phyloP scores from a whole-genome alignment of 805 yeast species.

The Starmerella bombicola region DNA sequence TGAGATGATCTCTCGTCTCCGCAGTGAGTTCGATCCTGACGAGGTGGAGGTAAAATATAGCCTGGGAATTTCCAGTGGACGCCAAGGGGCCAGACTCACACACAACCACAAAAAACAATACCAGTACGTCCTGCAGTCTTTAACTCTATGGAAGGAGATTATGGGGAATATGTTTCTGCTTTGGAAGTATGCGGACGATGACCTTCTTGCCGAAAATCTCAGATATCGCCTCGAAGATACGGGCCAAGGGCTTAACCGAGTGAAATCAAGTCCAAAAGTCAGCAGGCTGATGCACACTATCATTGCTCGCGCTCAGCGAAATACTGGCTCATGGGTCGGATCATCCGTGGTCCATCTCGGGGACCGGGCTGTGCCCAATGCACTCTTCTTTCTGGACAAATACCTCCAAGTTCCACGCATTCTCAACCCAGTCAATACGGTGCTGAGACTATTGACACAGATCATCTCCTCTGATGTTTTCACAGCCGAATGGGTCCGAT shows the following conservation, averaged over 20 bases:
- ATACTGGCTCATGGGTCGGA: slow-evolving; percentile 63
- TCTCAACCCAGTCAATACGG: slow-evolving; percentile 56
- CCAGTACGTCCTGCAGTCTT: slow-evolving; percentile 62
- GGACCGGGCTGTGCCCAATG: slow-evolving; percentile 75
- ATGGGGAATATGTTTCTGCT: slow-evolving; percentile 66
- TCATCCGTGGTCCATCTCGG: slow-evolving; percentile 71
- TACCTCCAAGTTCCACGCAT: slow-evolving; percentile 71
- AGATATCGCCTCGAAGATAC: slow-evolving; percentile 52
- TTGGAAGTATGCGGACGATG: slow-evolving; percentile 69
- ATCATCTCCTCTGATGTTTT: slow-evolving; percentile 36
- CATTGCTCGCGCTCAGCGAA: slow-evolving; percentile 49
- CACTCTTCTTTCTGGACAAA: slow-evolving; percentile 65
- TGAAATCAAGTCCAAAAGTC: slow-evolving; percentile 59
- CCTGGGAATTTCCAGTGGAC: slow-evolving; percentile 54
- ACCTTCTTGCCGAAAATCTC: slow-evolving; percentile 40
- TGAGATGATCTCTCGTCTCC: slow-evolving; percentile 45
- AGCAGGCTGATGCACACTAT: slow-evolving; percentile 60
- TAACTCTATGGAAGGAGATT: slow-evolving; percentile 62
- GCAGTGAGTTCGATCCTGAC: slow-evolving; percentile 34
- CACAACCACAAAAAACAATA: slow-evolving; percentile 64
- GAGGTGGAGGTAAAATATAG: slow-evolving; percentile 27
- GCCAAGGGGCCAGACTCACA: slow-evolving; percentile 56
- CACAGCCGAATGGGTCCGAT: slow-evolving; percentile 35
- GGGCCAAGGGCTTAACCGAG: slow-evolving; percentile 70
- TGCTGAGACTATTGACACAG: slow-evolving; percentile 43